phyloP scores from a whole-genome alignment of 140 eudicot species.

The Erigeron philadelphicus region DNA sequence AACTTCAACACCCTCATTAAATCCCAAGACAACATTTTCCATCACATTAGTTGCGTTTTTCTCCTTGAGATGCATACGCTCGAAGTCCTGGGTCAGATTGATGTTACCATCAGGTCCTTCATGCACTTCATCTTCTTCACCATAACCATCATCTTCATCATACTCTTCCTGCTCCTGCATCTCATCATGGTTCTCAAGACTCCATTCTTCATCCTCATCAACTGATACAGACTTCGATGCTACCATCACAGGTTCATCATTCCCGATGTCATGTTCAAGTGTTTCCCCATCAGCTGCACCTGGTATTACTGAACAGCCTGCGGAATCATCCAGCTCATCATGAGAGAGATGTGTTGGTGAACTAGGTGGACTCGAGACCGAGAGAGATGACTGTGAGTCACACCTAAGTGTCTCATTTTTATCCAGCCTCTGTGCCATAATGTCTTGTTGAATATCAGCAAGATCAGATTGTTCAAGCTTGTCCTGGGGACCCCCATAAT shows the following conservation, averaged over 20 bases:
- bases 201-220: slow-evolving; percentile 88
- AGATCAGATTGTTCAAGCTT: slow-evolving; percentile 38
- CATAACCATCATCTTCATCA: slow-evolving; percentile 87
- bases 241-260: slow-evolving; percentile 37
- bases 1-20: slow-evolving; percentile 91
- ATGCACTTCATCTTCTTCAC: slow-evolving; percentile 84
- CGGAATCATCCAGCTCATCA: slow-evolving; percentile 86
- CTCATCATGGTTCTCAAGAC: slow-evolving; percentile 53
- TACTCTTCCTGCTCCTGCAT: slow-evolving; percentile 86
- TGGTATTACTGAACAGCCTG: slow-evolving; percentile 46
- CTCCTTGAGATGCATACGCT: slow-evolving; percentile 49
- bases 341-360: slow-evolving; percentile 82
- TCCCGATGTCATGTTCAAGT: slow-evolving; percentile 17
- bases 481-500: slow-evolving; percentile 38
- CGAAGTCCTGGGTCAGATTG: slow-evolving; percentile 60
- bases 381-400: slow-evolving; percentile 88
- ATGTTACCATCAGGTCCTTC: slow-evolving; percentile 59
- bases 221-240: slow-evolving; percentile 42
- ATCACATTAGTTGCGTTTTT: slow-evolving; percentile 36
- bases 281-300: slow-evolving; percentile 38
- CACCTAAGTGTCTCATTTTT: slow-evolving; percentile 42
- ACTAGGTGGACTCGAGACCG: slow-evolving; percentile 83
- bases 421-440: slow-evolving; percentile 38
- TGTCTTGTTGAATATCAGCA: slow-evolving; percentile 36
- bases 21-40: slow-evolving; percentile 75